Percentiles rank a stretch among this genome's conserved stretches.
Conservation (phyloP, 164 flowering plant genomes). For the Liquidambar formosana region DNA sequence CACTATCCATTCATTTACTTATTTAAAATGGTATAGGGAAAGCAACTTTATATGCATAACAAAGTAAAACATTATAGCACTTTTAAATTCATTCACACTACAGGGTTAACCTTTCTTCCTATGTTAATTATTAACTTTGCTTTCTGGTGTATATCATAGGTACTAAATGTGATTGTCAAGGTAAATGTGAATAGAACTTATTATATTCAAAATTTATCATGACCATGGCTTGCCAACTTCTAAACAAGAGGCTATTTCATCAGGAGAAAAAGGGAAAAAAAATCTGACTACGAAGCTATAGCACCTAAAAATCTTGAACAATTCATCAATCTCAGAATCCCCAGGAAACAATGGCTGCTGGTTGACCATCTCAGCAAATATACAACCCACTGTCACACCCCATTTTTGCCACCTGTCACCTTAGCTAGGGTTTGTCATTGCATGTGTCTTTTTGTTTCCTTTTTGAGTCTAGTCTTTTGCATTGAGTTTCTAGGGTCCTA, state of each 20-base stretch:
- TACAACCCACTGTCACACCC: slow-evolving; percentile 99
- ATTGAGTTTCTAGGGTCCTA: too few species aligned
- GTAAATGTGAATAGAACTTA: not conserved
- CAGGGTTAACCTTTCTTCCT: not conserved
- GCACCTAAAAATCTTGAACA: slow-evolving; percentile 95
- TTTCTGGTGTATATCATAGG: not conserved
- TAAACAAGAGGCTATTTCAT: not conserved
- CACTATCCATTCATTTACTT: not conserved
- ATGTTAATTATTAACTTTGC: not conserved
- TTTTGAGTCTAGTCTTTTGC: too few species aligned
- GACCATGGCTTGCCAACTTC: not conserved
- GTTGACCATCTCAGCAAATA: slow-evolving; percentile 99
- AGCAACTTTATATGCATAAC: not conserved
- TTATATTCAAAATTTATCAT: not conserved
- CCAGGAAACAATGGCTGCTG: slow-evolving; percentile 92
- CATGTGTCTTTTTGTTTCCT: too few species aligned
- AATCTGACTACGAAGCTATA: not conserved
- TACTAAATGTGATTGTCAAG: not conserved
- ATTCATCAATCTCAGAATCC: slow-evolving; percentile 96
- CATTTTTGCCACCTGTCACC: too few species aligned
- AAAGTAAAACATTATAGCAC: not conserved
- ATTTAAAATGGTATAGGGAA: not conserved
- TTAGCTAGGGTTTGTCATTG: too few species aligned
- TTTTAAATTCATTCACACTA: not conserved
- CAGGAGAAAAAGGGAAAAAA: not conserved